Evolutionary conservation across 441 rosid genomes (phyloP), one percentile per base, ranked within the genome.

Genomic region (Caryocar brasiliense): DNA sequence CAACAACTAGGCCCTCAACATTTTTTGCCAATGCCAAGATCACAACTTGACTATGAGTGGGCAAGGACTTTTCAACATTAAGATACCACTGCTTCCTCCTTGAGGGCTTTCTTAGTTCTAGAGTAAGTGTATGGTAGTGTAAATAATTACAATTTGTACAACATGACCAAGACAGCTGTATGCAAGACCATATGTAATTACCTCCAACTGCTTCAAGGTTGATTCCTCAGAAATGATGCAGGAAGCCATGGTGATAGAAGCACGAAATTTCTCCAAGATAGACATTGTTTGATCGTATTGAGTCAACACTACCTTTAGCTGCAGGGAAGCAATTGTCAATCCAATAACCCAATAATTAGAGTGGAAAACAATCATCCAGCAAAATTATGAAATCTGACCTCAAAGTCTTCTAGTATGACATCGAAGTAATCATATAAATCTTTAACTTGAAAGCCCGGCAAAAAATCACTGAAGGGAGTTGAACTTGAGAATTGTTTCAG

Each of bases 121-220:
- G n/a, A n/a, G n/a, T n/a, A n/a, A n/a, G n/a, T n/a, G n/a, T n/a
- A n/a, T n/a, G n/a, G n/a, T n/a, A n/a, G n/a, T n/a, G n/a, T n/a
- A n/a, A n/a, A n/a, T n/a, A n/a, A n/a, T n/a, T n/a, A n/a, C n/a
- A n/a, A n/a, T n/a, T n/a, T n/a, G n/a, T n/a, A n/a, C n/a, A n/a
- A n/a, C n/a, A n/a, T n/a, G n/a, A n/a, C n/a, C n/a, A n/a, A n/a
- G n/a, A n/a, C n/a, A n/a, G n/a, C n/a, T n/a, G n/a, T n/a, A n/a
- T n/a, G n/a, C n/a, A n/a, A n/a, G n/a, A n/a, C n/a, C n/a, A n/a
- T n/a, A 47, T 33, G 56, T 55, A 18, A 58, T 54, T 82, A 92
- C 98, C 98, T 85, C 91, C 50, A 85, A 74, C 68, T 83, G 88
- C 56, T 81, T 77, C 57, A 79, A 59, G 41, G 61, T 62, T 41